Base-by-base conservation (phyloP, 2,329 filamentous ascomycete species). In the Rhytidhysteron rufulum region DNA sequence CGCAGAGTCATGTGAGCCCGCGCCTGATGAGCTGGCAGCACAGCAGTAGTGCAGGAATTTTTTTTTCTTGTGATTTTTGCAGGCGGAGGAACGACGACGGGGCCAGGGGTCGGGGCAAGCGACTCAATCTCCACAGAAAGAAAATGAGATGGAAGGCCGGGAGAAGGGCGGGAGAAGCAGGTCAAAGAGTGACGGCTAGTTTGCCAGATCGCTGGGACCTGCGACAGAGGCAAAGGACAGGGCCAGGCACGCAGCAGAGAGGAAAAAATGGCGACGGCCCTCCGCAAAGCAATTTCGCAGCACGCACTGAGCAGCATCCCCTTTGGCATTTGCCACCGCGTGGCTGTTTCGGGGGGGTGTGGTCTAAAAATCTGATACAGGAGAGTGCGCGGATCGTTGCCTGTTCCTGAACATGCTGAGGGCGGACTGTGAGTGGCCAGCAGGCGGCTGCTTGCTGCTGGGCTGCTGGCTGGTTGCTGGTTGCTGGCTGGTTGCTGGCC, bases 81-180 rank as follows among this genome's bases (percentile, higher is more conserved):
- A n/a, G n/a, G n/a, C n/a, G n/a, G n/a, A n/a, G n/a, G n/a, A n/a
- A n/a, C 35, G 45, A 37, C 43, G 44, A 40, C 24, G 24, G 50
- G 52, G 48, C 53, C 46, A 49, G 47, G 44, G 46, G 45, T 37
- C 37, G 30, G 44, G 31, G 36, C 40, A 34, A 36, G 13, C 31
- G 20, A 36, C 15, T 13, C 11, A 29, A 49, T 49, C 52, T 54
- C 50, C 41, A 19, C 34, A 37, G 44, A 36, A 31, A 34, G 47
- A 47, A 59, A 52, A 55, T 55, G 54, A 41, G 46, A 58, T 64
- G 50, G 62, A 64, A 65, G 58, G 41, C 45, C 57, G 48, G 51
- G 51, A 58, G 61, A 65, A 65, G 58, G 48, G 53, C 61, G 61
- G 61, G 54, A 64, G 62, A 64, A 65, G 58, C 48, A n/a, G n/a